These are phyloP conservation scores for Bauhinia variegata DNA, from an alignment of 306 rosid species.

Conservation along the genomic window DNA sequence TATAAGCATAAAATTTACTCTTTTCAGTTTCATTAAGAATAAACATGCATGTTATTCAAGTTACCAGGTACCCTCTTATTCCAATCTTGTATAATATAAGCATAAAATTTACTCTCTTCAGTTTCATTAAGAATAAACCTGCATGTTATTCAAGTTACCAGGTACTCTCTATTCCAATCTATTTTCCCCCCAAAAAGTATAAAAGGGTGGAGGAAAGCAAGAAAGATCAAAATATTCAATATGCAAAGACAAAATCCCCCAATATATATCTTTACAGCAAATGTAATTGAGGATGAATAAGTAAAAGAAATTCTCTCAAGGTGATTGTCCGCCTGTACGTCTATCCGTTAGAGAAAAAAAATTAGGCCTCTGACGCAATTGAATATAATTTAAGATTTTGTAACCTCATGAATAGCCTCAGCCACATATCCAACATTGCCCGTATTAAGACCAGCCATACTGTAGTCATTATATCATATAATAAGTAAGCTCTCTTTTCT, in stretches of 20 bases:
- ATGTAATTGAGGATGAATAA: not conserved
- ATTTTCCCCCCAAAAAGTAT: not conserved
- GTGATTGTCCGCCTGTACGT: constrained; percentile 17
- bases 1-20: not conserved
- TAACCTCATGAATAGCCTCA: constrained; percentile 85
- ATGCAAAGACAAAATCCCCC: not conserved
- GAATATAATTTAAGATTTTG: constrained; percentile 56
- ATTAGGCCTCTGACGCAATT: not conserved
- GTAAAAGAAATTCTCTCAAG: not conserved
- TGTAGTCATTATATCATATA: constrained; percentile 39
- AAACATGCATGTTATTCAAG: not conserved
- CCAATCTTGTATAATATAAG: no score
- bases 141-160: not conserved
- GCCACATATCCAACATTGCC: constrained; percentile 83
- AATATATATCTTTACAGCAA: no score
- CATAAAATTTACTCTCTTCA: not conserved
- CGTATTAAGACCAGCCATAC: constrained; percentile 93
- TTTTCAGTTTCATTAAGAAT: constrained; percentile 4
- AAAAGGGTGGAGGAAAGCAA: not conserved
- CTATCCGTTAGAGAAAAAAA: not conserved
- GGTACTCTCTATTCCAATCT: constrained; percentile 16
- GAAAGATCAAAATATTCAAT: no score
- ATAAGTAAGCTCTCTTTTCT: not conserved
- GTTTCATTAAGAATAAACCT: constrained; percentile 7
- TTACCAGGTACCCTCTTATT: constrained; percentile 10